Evolutionary conservation across 768 basidiomycete species (phyloP), one percentile per base, ranked within the genome.

Genomic region (Phaeolepiota aurea): DNA sequence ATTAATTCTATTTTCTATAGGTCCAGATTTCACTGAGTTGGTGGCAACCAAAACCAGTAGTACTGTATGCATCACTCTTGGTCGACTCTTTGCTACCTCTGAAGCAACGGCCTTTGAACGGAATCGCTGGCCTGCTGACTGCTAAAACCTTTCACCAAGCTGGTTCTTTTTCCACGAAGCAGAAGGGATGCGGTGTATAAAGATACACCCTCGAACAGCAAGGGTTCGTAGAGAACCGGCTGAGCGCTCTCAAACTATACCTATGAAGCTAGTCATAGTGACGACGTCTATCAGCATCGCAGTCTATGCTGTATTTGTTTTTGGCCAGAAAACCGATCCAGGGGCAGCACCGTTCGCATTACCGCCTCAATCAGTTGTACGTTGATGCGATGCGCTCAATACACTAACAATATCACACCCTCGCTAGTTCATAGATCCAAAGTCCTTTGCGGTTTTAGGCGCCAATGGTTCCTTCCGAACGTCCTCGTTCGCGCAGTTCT

Each of bases 391-490:
- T 16, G 25, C 32, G 40, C 20, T 41, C 15, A 20, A 36, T n/a
- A 28, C 30, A 20, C 40, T 34, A 22, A 20, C 12, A 23, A 20
- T 18, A n/a, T 36, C 40, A 35, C 18, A 14, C 28, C 10, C 14
- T 31, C 10, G 14, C 14, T 43, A 82, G 79, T 60, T 72, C 36
- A 52, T 78, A 28, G 62, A 76, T 43, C 74, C 75, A 19, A 63
- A 54, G 5, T 60, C 66, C 2, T 76, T 76, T 45, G 68, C 70
- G 13, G 79, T 79, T 7, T 51, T 80, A 5, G 70, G 70, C 4
- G 48, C 63, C 12, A 66, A 64, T 59, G 66, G 42, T 19, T 44
- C 61, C 2, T 70, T 69, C 51, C 64, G 68, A 15, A 51, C 59
- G 5, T 49, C 52, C 18, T 49, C 69, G 9, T 68, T 66, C 28